A percentile compares a stretch with the other conserved stretches of the same genome.
Conservation (phyloP, 345 rosid species). For the Geranium rotundifolium region DNA sequence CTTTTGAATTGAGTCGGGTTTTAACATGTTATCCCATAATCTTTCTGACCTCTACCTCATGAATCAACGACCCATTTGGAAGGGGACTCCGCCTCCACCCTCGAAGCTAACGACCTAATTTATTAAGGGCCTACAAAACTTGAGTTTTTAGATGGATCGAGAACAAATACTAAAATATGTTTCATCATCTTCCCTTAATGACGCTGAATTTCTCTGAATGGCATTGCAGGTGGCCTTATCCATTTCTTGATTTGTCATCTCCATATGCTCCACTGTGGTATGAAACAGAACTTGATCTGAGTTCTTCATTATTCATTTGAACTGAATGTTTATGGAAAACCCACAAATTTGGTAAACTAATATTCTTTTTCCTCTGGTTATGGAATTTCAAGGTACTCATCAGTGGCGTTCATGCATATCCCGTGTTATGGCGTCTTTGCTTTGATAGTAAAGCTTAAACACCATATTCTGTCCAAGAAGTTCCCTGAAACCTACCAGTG, state of each 20-base stretch:
- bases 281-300: background rate
- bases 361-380: background rate
- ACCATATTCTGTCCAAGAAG: conserved; percentile 45
- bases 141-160: too few species aligned
- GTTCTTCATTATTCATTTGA: background rate
- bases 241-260: conserved; percentile 78
- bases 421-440: conserved; percentile 72
- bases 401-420: conserved; percentile 76
- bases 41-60: too few species aligned
- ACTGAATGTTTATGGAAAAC: background rate
- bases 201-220: background rate
- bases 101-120: too few species aligned
- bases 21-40: too few species aligned
- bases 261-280: conserved; percentile 55
- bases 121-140: too few species aligned
- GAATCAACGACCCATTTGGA: too few species aligned
- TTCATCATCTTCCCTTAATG: background rate
- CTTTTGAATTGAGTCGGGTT: too few species aligned
- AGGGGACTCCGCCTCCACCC: too few species aligned
- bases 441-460: conserved; percentile 62
- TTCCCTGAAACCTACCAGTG: conserved; percentile 56
- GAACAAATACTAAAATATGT: conserved; percentile 8
- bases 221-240: conserved; percentile 90
- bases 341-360: background rate
- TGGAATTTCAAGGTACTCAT: conserved; percentile 56